Conservation (phyloP, 2,329 filamentous ascomycete genomes). For the Didymella arachidicola region DNA sequence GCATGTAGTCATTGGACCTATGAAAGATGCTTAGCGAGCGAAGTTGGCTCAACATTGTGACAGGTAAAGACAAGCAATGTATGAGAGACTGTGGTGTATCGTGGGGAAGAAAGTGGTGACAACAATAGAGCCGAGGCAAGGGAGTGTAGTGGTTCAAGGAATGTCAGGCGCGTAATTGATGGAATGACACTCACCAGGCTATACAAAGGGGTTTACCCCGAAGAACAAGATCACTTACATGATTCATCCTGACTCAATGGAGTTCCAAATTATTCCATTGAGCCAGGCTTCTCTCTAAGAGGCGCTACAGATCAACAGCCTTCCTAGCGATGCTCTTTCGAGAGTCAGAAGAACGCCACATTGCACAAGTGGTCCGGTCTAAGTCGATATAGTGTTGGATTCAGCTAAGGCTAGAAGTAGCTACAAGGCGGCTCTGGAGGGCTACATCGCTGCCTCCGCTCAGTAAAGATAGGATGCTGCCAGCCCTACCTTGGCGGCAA, state of each 20-base stretch:
- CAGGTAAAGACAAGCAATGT: not conserved
- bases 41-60: constrained; percentile 8
- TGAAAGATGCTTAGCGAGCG: constrained; percentile 8
- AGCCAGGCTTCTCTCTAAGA: not conserved
- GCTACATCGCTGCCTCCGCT: not conserved
- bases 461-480: not conserved
- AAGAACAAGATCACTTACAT: not conserved
- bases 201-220: not conserved
- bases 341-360: not conserved
- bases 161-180: not conserved
- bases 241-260: not conserved
- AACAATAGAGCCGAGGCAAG: not conserved
- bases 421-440: not conserved
- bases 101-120: not conserved
- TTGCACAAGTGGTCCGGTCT: not conserved
- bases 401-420: not conserved
- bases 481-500: not conserved
- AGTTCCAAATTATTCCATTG: not conserved
- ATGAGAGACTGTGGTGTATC: not conserved
- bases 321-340: not conserved
- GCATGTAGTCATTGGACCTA: constrained; percentile 18
- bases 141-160: not conserved
- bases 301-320: not conserved
- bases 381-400: not conserved
- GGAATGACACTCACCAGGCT: not conserved